Conservation (phyloP, 2,329 filamentous ascomycete species). For the Capronia coronata region DNA sequence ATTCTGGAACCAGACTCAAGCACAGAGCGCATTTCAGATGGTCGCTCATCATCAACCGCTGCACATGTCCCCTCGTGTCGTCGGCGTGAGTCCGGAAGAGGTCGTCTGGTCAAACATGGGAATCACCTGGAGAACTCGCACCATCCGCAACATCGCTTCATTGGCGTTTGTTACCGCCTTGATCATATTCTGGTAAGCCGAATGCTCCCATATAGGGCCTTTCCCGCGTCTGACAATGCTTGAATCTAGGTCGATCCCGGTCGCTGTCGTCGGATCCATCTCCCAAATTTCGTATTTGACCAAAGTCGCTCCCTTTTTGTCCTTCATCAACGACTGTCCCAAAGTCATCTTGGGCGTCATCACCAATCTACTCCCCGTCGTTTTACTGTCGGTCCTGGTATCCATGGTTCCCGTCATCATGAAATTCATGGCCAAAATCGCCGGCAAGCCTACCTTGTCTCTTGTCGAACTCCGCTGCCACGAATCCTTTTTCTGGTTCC, state of each 20-base stretch:
- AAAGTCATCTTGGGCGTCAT: constrained; percentile 68
- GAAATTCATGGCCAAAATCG: constrained; percentile 68
- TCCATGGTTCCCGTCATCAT: constrained; percentile 77
- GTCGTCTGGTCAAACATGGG: constrained; percentile 81
- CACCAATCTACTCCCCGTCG: constrained; percentile 72
- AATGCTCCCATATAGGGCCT: background rate
- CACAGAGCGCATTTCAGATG: constrained; percentile 79
- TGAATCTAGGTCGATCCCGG: constrained; percentile 48
- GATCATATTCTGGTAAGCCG: constrained; percentile 69
- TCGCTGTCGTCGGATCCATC: constrained; percentile 74
- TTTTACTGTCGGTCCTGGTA: constrained; percentile 77
- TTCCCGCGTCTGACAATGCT: background rate
- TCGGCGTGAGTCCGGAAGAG: constrained; percentile 73
- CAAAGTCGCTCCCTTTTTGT: constrained; percentile 56
- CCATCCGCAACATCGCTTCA: constrained; percentile 64
- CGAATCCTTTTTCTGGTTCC: constrained; percentile 73
- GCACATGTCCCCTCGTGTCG: constrained; percentile 78
- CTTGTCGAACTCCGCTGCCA: constrained; percentile 83
- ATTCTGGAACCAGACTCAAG: constrained; percentile 73
- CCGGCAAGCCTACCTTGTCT: constrained; percentile 66
- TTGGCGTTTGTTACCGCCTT: constrained; percentile 66
- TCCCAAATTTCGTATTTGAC: constrained; percentile 72
- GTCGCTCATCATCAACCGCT: constrained; percentile 80
- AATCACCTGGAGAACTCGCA: constrained; percentile 79
- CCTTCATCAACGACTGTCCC: constrained; percentile 69